These are phyloP conservation scores for Fusarium sulawesiense DNA, from an alignment of 2,329 filamentous ascomycete genomes.

Conservation along the genomic window DNA sequence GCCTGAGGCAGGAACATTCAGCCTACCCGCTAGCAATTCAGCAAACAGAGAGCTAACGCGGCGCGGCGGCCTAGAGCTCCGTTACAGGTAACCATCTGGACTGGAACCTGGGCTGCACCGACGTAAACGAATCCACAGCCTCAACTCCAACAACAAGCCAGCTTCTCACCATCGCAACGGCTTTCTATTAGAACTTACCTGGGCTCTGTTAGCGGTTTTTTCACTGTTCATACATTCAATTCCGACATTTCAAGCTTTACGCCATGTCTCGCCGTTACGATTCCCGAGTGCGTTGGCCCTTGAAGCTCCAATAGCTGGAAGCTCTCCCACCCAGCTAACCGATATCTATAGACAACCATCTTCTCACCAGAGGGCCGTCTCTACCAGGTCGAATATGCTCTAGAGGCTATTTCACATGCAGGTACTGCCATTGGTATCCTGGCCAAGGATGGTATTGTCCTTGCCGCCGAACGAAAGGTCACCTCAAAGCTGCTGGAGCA, in stretches of 20 bases:
- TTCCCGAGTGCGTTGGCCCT: conserved; percentile 78
- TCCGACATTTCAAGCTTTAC: conserved; percentile 38
- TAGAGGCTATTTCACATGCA: conserved; percentile 98
- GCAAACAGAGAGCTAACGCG: conserved; percentile 51
- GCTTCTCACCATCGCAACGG: conserved; percentile 36
- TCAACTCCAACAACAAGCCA: conserved; percentile 37
- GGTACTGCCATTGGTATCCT: conserved; percentile 97
- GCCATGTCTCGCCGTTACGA: conserved; percentile 97
- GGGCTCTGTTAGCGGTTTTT: conserved; percentile 4
- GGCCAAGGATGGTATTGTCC: conserved; percentile 97
- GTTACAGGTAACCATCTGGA: conserved; percentile 34
- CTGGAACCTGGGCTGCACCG: conserved; percentile 31
- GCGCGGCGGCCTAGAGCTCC: conserved; percentile 59
- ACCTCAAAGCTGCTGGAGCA: conserved; percentile 99
- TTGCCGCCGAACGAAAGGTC: conserved; percentile 98
- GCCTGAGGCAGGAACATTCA: conserved; percentile 43
- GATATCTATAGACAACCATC: conserved; percentile 85
- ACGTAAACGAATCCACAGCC: conserved; percentile 42
- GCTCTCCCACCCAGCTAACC: conserved; percentile 43
- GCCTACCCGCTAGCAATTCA: conserved; percentile 29
- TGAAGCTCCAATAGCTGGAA: conserved; percentile 29
- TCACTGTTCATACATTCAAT: background rate
- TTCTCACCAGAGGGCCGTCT: conserved; percentile 99
- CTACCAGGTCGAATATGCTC: conserved; percentile 99
- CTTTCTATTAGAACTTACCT: conserved; percentile 23